Base-by-base conservation (phyloP, 1,139 yeast genomes). In the Suhomyces taliae region DNA sequence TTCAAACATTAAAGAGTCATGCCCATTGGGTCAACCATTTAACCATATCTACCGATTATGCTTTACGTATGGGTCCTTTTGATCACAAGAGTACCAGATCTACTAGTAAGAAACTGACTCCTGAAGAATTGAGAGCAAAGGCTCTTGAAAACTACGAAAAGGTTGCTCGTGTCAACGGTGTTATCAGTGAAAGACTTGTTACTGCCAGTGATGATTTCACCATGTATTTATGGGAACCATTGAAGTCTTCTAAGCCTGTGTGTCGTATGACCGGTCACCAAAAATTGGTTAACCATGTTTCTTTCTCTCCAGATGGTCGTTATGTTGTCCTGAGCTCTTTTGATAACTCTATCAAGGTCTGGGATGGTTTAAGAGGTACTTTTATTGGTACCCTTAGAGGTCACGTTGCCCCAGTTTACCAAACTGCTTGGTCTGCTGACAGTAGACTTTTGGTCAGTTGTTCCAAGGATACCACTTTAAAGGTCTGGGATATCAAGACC, bases 1-100 rank as follows among this genome's bases (percentile, higher is more conserved):
- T 89, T 38, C 90, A 87, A 60, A 84, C 89, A 1, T 72, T 93
- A 53, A 85, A 84, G 64, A 81, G 95, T 40, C 99, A 93, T 65
- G 98, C 96, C 2, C 99, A 95, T 67, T 93, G 99, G 98, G 95
- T 93, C 43, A 93, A 93, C 64, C 98, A 93, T 67, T 75, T 93
- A 53, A 87, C 97, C 0, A 72, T 93, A 40, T 88, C 96, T 2
- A 91, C 98, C 0, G 99, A 93, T 61, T 86, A 86, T 60, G 96
- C 84, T 0, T 71, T 93, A 46, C 76, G 98, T 54, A 81, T 85
- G 53, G 99, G 97, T 41, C 82, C 96, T 9, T 85, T 81, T 67
- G 88, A 85, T 65, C 82, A 88, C 44, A 55, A 59, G 3, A 54
- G 66, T 2, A 50, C 61, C 40, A 57, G 63, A 45, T 53, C 55